Percentiles rank a stretch among this genome's conserved stretches.
These are phyloP conservation scores for Artemisia tridentata DNA, from an alignment of 129 eudicot species.

Conservation along the genomic window DNA sequence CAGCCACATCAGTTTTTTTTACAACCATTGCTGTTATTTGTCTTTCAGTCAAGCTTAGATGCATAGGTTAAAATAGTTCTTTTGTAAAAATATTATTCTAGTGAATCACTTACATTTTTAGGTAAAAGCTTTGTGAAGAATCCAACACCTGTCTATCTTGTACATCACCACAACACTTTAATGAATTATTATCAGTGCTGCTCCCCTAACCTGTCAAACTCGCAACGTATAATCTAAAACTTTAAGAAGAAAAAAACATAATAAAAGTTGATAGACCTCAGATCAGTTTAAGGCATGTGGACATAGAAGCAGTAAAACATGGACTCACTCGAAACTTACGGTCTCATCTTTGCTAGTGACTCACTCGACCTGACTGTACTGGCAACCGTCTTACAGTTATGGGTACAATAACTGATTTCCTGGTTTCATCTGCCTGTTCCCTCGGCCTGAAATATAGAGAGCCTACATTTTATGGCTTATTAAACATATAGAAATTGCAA, in stretches of 20 bases:
- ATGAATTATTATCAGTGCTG: conserved; percentile 88
- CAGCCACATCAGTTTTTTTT: not conserved
- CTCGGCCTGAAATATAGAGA: conserved; percentile 42
- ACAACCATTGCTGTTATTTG: not conserved
- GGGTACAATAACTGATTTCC: conserved; percentile 91
- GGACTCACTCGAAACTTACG: conserved; percentile 50
- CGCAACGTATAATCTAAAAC: conserved; percentile 66
- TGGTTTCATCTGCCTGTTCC: conserved; percentile 86
- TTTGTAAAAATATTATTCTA: not conserved
- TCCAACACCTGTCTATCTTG: conserved; percentile 75
- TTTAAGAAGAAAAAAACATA: not conserved
- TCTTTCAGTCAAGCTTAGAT: not conserved
- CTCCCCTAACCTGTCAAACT: conserved; percentile 81
- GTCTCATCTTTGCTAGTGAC: conserved; percentile 87
- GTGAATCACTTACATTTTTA: not conserved
- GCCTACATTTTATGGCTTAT: not conserved
- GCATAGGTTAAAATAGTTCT: not conserved
- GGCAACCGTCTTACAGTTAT: conserved; percentile 93
- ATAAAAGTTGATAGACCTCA: not conserved
- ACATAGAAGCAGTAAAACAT: no score
- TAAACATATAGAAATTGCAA: not conserved
- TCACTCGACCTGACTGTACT: conserved; percentile 91
- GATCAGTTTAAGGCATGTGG: no score
- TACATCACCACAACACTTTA: conserved; percentile 96
- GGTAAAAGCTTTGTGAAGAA: conserved; percentile 62